Base-by-base conservation (phyloP, 495 filamentous ascomycete species). In the Daldinia decipiens region DNA sequence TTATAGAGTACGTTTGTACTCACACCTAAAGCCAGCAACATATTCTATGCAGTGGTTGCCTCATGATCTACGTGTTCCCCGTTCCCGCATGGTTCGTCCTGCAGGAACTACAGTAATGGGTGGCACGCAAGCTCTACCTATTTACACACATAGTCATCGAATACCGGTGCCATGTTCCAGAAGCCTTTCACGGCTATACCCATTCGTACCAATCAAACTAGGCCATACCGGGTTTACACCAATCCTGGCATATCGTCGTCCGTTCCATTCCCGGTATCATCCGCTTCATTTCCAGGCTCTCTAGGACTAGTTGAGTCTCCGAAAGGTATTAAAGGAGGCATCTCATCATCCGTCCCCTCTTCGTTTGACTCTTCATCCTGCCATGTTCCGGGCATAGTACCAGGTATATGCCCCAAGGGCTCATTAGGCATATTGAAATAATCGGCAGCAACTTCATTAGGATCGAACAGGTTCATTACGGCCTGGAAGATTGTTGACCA, bases 161-260 rank as follows among this genome's bases (percentile, higher is more conserved):
- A 53, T 31, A 15, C 5, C 51, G 11, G 21, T 47, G 12, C 2
- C 11, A 24, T 47, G 2, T 21, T 4, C 17, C 8, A 4, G 19
- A 24, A 47, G 43, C 19, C 19, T 47, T 9, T 15, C 21, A 11
- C 6, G 17, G 8, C 43, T 47, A 21, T 47, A 6, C n/a, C 40
- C 8, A 45, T 19, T 21, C 19, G 8, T 21, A 47, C 43, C 19
- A 13, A 11, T 24, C 21, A 9, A 11, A 47, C 8, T 24, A 24
- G 3, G 4, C 19, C 43, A 47, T 24, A 15, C 17, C 21, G 9
- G 40, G 1, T 55, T 65, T 38, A 56, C 21, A 59, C n/a, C 32
- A 64, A 40, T 11, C 27, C 62, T n/a, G 70, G 65, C 55, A 47
- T 62, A 7, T 75, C 75, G 29, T 73, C 63, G 50, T 75, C 67